Percentiles rank a stretch among this genome's conserved stretches.
Evolutionary conservation across 108 stramenopile species (phyloP).

Genomic region (Nitzschia sp.): DNA sequence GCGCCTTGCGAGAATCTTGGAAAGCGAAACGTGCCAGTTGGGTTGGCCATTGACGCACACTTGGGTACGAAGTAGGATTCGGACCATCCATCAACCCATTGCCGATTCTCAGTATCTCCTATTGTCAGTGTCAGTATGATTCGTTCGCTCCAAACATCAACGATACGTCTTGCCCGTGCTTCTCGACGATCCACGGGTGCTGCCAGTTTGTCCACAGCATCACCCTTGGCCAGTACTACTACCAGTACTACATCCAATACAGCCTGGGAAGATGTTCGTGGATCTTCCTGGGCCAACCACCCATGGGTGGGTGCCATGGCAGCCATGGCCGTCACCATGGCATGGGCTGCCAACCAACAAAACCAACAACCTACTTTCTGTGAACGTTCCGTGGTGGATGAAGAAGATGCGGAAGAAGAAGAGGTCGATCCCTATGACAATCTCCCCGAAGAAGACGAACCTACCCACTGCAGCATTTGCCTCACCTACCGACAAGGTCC

Average conservation of each 20-base stretch:
- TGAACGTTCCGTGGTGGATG: neutral
- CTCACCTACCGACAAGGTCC: constrained; percentile 83
- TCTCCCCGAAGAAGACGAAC: constrained; percentile 72
- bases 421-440: constrained; percentile 64
- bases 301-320: neutral
- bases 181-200: no score
- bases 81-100: no score
- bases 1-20: no score
- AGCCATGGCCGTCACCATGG: neutral
- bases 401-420: constrained; percentile 28
- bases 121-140: no score
- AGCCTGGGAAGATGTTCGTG: neutral
- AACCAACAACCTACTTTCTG: no score
- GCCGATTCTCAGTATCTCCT: no score
- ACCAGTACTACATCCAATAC: neutral
- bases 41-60: no score
- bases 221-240: neutral
- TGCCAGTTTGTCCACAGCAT: neutral
- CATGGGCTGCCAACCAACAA: neutral
- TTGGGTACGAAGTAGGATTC: no score
- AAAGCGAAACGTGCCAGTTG: no score
- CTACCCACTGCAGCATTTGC: constrained; percentile 80
- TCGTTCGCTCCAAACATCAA: no score
- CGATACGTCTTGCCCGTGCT: no score
- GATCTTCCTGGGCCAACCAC: neutral